Evolutionary conservation across 1,284 basidiomycete species (phyloP).

Genomic region (Ceratobasidium sp.): DNA sequence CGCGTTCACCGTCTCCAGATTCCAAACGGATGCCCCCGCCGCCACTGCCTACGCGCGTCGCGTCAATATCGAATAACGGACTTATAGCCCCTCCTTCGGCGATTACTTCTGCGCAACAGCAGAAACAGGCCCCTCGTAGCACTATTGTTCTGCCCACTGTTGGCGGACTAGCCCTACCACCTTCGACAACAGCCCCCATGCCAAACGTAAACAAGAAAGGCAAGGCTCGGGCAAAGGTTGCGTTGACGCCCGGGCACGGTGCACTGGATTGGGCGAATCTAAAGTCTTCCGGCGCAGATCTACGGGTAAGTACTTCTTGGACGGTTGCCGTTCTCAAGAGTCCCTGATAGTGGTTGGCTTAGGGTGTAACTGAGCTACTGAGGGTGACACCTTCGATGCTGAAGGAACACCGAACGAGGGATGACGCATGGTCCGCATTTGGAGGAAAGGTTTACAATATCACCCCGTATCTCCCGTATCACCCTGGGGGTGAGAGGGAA

Average conservation of each 20-base stretch:
- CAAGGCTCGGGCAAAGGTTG: conserved; percentile 80
- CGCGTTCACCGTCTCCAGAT: conserved; percentile 57
- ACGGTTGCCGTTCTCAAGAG: background rate
- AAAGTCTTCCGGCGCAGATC: conserved; percentile 77
- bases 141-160: conserved; percentile 50
- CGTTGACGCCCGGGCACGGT: conserved; percentile 88
- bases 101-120: conserved; percentile 6
- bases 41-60: conserved; percentile 58
- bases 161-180: conserved; percentile 60
- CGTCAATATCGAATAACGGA: conserved; percentile 48
- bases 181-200: conserved; percentile 60
- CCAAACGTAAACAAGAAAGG: conserved; percentile 57
- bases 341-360: background rate
- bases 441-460: conserved; percentile 97
- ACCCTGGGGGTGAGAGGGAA: conserved; percentile 94
- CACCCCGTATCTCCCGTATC: conserved; percentile 89
- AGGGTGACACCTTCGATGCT: conserved; percentile 86
- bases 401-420: conserved; percentile 80
- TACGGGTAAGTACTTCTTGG: conserved; percentile 62
- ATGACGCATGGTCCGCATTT: conserved; percentile 94
- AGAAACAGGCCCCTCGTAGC: conserved; percentile 42
- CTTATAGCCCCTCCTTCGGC: conserved; percentile 41
- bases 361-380: conserved; percentile 66
- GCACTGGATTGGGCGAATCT: conserved; percentile 94
- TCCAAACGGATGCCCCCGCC: conserved; percentile 75